phyloP scores from a whole-genome alignment of 23 red algal genomes.

The Gracilaria vermiculophylla region DNA sequence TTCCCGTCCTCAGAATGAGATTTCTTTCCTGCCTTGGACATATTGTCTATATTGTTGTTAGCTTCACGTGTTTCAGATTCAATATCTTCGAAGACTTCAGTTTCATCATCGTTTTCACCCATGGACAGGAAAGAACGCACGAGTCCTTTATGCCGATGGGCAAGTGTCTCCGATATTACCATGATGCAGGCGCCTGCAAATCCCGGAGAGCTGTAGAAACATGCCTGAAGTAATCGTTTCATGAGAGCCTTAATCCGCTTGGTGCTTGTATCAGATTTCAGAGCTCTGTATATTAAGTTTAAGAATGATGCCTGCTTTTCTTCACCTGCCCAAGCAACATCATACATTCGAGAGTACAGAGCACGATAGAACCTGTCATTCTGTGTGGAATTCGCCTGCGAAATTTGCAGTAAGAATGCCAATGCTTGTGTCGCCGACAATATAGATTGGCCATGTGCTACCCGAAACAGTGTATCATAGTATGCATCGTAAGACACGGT shows the following conservation, averaged over 20 bases:
- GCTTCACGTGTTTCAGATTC: not conserved
- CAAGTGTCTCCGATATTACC: slow-evolving; percentile 61
- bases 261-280: slow-evolving; percentile 65
- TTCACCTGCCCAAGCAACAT: slow-evolving; percentile 20
- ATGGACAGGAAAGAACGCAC: slow-evolving; percentile 34
- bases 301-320: slow-evolving; percentile 63
- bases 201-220: slow-evolving; percentile 49
- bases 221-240: slow-evolving; percentile 80
- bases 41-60: not conserved
- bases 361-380: slow-evolving; percentile 80
- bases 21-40: not conserved
- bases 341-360: slow-evolving; percentile 62
- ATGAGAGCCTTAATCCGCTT: slow-evolving; percentile 70
- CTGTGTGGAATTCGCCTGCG: slow-evolving; percentile 23
- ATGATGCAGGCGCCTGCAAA: slow-evolving; percentile 74
- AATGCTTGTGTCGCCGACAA: slow-evolving; percentile 68
- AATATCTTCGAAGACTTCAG: slow-evolving; percentile 43
- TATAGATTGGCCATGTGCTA: slow-evolving; percentile 61
- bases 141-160: slow-evolving; percentile 10
- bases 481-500: slow-evolving; percentile 43
- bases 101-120: slow-evolving; percentile 45
- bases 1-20: not conserved
- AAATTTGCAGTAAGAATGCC: slow-evolving; percentile 62
- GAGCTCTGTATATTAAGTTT: slow-evolving; percentile 55
- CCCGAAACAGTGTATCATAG: slow-evolving; percentile 65